Conservation (phyloP, 805 yeast species). For the Ogataea angusta region DNA sequence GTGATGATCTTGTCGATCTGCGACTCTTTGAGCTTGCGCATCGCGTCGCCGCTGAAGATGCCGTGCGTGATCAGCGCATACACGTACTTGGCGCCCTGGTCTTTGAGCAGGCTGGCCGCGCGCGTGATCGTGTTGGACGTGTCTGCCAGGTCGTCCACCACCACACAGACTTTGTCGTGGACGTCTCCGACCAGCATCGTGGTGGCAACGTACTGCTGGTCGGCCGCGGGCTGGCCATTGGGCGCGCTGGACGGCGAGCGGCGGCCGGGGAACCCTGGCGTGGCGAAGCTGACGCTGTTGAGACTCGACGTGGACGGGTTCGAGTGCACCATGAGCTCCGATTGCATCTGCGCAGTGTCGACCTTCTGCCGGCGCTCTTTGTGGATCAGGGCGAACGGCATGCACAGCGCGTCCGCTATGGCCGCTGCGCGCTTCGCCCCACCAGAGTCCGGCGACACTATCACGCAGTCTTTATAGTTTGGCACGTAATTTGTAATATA, state of each 20-base stretch:
- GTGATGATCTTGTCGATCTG: slow-evolving; percentile 81
- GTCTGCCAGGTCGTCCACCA: slow-evolving; percentile 91
- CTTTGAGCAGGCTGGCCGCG: slow-evolving; percentile 88
- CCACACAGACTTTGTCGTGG: slow-evolving; percentile 76
- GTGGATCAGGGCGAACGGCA: slow-evolving; percentile 92
- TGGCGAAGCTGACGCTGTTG: slow-evolving; percentile 14
- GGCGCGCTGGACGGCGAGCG: slow-evolving; percentile 19
- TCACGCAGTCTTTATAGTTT: slow-evolving; percentile 76
- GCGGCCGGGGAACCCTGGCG: slow-evolving; percentile 3
- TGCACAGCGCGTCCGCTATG: slow-evolving; percentile 83
- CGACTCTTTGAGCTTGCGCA: slow-evolving; percentile 61
- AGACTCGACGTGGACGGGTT: slow-evolving; percentile 19
- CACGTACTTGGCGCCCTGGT: slow-evolving; percentile 86
- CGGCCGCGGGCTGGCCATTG: slow-evolving; percentile 4
- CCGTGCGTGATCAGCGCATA: slow-evolving; percentile 92
- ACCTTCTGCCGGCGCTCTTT: slow-evolving; percentile 73
- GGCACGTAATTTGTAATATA: slow-evolving; percentile 78
- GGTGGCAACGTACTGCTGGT: slow-evolving; percentile 52
- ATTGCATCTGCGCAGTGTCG: slow-evolving; percentile 23
- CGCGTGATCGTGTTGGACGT: slow-evolving; percentile 89
- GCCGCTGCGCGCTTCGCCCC: slow-evolving; percentile 98
- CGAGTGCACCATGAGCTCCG: slow-evolving; percentile 13
- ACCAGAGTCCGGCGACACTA: slow-evolving; percentile 98
- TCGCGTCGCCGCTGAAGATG: slow-evolving; percentile 87
- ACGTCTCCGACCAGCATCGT: slow-evolving; percentile 98